These are phyloP conservation scores for Neospora caninum DNA, from an alignment of 169 alveolate species.

Conservation along the genomic window DNA sequence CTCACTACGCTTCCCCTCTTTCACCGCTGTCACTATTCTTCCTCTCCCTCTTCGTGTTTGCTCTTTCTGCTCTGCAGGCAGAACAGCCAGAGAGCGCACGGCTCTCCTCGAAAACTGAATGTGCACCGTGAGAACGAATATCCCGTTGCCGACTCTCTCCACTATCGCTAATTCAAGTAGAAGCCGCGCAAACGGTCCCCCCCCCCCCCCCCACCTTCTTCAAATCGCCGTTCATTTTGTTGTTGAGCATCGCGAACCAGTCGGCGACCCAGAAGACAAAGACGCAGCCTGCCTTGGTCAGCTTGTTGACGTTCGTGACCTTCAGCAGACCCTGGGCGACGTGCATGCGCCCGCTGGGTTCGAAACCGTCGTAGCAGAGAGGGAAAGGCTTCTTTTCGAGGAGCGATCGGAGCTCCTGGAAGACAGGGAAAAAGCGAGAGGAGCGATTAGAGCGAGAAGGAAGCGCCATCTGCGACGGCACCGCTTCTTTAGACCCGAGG, in stretches of 20 bases:
- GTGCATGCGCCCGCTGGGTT: conserved; percentile 99
- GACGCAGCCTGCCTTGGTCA: conserved; percentile 96
- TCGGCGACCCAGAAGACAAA: conserved; percentile 99
- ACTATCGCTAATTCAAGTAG: too few relatives aligned
- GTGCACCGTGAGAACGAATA: too few relatives aligned
- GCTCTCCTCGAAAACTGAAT: too few relatives aligned
- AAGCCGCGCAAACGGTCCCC: too few relatives aligned
- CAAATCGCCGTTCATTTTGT: conserved; percentile 98
- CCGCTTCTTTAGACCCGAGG: too few relatives aligned
- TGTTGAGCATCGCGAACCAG: conserved; percentile 99
- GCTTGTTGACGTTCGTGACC: conserved; percentile 92
- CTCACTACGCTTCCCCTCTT: too few relatives aligned
- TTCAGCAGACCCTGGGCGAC: conserved; percentile 97
- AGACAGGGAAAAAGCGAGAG: neutral
- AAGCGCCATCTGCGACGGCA: too few relatives aligned
- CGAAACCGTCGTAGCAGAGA: conserved; percentile 99
- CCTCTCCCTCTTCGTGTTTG: too few relatives aligned
- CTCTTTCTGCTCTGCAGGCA: too few relatives aligned
- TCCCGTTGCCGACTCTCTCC: too few relatives aligned
- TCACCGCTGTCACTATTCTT: too few relatives aligned
- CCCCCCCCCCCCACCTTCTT: conserved; percentile 83
- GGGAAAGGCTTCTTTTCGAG: conserved; percentile 83
- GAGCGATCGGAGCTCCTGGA: conserved; percentile 79
- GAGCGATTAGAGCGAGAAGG: neutral
- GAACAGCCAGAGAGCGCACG: too few relatives aligned